A percentile compares a stretch with the other conserved stretches of the same genome.
Conservation (phyloP, 805 yeast genomes). For the Lipomyces yamanashiensis region DNA sequence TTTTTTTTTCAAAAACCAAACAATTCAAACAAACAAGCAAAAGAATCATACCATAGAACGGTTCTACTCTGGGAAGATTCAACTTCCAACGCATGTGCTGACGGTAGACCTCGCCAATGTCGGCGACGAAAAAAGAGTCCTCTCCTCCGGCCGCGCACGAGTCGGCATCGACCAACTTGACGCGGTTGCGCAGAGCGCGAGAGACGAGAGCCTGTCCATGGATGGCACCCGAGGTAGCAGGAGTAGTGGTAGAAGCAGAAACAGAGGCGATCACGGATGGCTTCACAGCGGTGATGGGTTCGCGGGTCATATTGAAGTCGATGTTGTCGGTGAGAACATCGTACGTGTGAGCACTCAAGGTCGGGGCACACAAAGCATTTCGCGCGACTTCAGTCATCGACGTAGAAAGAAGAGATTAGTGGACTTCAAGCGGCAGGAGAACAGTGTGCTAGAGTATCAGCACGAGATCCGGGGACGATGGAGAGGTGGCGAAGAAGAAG, state of each 20-base stretch:
- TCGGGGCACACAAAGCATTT: slow-evolving; percentile 37
- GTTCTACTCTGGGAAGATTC: slow-evolving; percentile 73
- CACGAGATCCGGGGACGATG: not conserved
- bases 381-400: slow-evolving; percentile 39
- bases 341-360: slow-evolving; percentile 29
- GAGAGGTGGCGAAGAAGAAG: slow-evolving; percentile 9
- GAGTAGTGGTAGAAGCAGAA: slow-evolving; percentile 6
- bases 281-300: slow-evolving; percentile 15
- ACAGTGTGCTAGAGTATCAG: slow-evolving; percentile 2
- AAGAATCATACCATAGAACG: slow-evolving; percentile 59
- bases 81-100: slow-evolving; percentile 66
- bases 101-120: slow-evolving; percentile 71
- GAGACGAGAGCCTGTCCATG: slow-evolving; percentile 35
- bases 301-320: slow-evolving; percentile 19
- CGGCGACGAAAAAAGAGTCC: slow-evolving; percentile 87
- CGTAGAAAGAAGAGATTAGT: slow-evolving; percentile 13
- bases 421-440: slow-evolving; percentile 15
- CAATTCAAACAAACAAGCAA: not conserved
- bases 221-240: slow-evolving; percentile 13
- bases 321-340: slow-evolving; percentile 14
- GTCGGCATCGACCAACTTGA: slow-evolving; percentile 54
- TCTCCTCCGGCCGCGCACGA: slow-evolving; percentile 75
- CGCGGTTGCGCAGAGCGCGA: slow-evolving; percentile 31
- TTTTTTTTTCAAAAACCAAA: no score
- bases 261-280: slow-evolving; percentile 6